phyloP scores from a whole-genome alignment of 2,329 filamentous ascomycete species.

The Pseudogymnoascus sp. region DNA sequence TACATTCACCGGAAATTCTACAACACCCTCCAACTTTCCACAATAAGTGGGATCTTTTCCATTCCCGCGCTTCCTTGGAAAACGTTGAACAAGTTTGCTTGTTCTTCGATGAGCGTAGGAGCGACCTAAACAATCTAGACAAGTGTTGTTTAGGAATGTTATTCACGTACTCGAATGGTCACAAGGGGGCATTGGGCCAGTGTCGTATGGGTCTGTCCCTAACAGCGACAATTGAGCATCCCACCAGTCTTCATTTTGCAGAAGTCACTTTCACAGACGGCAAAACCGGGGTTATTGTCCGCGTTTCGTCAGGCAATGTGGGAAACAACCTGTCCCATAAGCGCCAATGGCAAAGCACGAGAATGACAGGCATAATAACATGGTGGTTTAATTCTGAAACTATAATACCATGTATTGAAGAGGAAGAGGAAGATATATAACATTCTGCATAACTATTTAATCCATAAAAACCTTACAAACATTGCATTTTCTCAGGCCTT shows the following conservation, averaged over 20 bases:
- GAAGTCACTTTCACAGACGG: background rate
- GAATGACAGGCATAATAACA: background rate
- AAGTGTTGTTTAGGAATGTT: slow-evolving; percentile 7
- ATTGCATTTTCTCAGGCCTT: background rate
- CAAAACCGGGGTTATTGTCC: background rate
- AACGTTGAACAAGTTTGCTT: slow-evolving; percentile 10
- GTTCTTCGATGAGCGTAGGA: slow-evolving; percentile 6
- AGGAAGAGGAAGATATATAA: background rate
- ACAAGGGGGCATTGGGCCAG: slow-evolving; percentile 4
- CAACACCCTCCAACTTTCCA: background rate
- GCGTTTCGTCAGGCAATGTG: background rate
- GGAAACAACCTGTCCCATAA: background rate
- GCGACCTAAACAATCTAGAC: background rate
- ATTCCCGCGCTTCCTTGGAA: slow-evolving; percentile 8
- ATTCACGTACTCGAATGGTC: background rate
- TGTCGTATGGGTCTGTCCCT: slow-evolving; percentile 5
- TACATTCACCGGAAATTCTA: background rate
- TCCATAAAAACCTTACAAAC: background rate
- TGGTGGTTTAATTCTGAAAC: slow-evolving; percentile 4
- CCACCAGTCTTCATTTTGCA: background rate
- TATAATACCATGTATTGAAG: background rate
- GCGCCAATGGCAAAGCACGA: background rate
- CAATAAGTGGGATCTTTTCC: background rate
- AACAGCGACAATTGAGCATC: background rate
- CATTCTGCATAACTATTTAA: background rate